Evolutionary conservation across 176 grass and related monocot genomes (phyloP), one percentile per base, ranked within the genome.

Genomic region (Aegilops speltoides): DNA sequence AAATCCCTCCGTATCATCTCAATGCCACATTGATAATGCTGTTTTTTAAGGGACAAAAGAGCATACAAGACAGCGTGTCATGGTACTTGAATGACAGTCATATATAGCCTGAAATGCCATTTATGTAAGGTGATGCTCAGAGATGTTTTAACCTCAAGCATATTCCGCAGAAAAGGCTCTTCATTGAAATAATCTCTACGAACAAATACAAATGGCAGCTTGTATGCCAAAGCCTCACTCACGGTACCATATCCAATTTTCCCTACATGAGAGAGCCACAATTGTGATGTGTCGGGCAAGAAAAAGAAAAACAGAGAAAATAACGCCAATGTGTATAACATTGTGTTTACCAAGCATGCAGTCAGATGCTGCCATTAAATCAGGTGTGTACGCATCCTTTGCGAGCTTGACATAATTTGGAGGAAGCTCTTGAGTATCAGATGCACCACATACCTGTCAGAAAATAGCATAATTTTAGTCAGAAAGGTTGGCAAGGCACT

Each of bases 171-270:
- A 89, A 98, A 98, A 59, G 97, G 94, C 68, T 98, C 97, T 85
- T 98, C 97, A 74, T 98, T 98, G 78, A 98, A 98, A 88, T 98
- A 96, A 86, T 98, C 94, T 88, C 97, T 94, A 52, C 97, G 91
- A 33, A 94, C 94, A 86, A 98, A 98, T 25, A 98, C 90, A 83
- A 98, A 98, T 75, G 97, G 97, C 50, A 98, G 85, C 70, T 96
- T 98, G 79, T 96, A 98, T 23, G 97, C 97, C 87, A 98, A 88
- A 86, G 97, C 97, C 81, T 96, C 97, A 88, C 97, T 98, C 37
- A 92, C 88, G 4, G 94, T 98, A 52, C 97, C 97, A 87, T 98
- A 98, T 79, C 97, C 94, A 87, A 96, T 98, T 96, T 98, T 98
- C 17, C 96, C 96, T 98, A 76, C 7, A 86, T 56, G n/a, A 62